A percentile compares a stretch with the other conserved stretches of the same genome.
These are phyloP conservation scores for Aspergillus caelatus DNA, from an alignment of 2,329 filamentous ascomycete genomes.

Conservation along the genomic window DNA sequence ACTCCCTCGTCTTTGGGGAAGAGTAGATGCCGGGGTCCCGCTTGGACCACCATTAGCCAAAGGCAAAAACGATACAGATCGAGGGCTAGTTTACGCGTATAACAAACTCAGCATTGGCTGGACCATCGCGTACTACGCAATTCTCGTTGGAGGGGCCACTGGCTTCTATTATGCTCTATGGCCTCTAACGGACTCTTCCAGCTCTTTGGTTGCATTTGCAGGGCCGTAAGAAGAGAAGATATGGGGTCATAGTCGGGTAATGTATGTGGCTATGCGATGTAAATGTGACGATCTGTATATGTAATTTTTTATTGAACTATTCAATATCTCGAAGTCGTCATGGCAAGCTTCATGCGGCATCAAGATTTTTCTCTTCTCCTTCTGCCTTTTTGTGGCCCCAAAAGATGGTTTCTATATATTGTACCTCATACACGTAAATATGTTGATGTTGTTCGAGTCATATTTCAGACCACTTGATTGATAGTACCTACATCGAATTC, in stretches of 20 bases:
- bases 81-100: conserved; percentile 26
- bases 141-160: conserved; percentile 72
- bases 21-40: conserved; percentile 59
- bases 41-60: conserved; percentile 38
- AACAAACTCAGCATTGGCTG: conserved; percentile 54
- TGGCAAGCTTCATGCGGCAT: neutral
- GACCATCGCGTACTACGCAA: conserved; percentile 77
- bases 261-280: neutral
- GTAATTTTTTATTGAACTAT: neutral
- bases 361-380: neutral
- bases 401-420: neutral
- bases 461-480: neutral
- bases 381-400: neutral
- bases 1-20: conserved; percentile 81
- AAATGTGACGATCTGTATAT: neutral
- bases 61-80: conserved; percentile 44
- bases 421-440: neutral
- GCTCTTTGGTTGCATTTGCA: conserved; percentile 39
- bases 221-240: neutral
- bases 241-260: neutral
- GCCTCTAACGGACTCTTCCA: conserved; percentile 64
- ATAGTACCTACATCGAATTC: conserved; percentile 4
- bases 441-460: neutral
- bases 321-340: neutral
- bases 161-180: conserved; percentile 74